phyloP scores from a whole-genome alignment of 2,329 filamentous ascomycete genomes.

The Aschersonia sp. region DNA sequence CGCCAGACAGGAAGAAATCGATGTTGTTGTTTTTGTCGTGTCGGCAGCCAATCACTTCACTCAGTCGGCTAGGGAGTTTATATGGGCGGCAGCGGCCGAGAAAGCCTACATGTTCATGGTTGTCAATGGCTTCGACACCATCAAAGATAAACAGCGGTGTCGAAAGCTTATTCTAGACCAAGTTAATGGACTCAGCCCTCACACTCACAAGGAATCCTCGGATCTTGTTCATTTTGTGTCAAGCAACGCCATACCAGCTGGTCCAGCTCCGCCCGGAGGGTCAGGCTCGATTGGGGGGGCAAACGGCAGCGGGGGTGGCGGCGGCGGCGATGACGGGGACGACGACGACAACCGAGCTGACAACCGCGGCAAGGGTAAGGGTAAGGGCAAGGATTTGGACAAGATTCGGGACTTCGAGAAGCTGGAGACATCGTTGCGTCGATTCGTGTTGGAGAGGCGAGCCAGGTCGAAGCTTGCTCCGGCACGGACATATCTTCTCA shows the following conservation, averaged over 20 bases:
- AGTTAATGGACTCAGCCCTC: slow-evolving; percentile 72
- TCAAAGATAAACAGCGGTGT: slow-evolving; percentile 80
- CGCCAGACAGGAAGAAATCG: slow-evolving; percentile 93
- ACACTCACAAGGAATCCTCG: slow-evolving; percentile 79
- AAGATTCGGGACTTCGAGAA: slow-evolving; percentile 82
- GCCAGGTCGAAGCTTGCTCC: slow-evolving; percentile 91
- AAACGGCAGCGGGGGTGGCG: slow-evolving; percentile 33
- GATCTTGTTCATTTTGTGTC: slow-evolving; percentile 97
- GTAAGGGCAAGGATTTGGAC: slow-evolving; percentile 77
- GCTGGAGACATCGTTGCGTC: slow-evolving; percentile 73
- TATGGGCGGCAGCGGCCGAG: slow-evolving; percentile 85
- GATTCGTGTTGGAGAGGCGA: slow-evolving; percentile 91
- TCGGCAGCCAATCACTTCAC: slow-evolving; percentile 97
- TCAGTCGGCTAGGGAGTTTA: slow-evolving; percentile 93
- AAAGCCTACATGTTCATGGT: slow-evolving; percentile 99
- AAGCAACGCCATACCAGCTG: slow-evolving; percentile 81
- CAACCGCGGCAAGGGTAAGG: slow-evolving; percentile 30
- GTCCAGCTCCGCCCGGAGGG: slow-evolving; percentile 39
- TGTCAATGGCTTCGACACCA: slow-evolving; percentile 92
- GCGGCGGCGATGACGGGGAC: slow-evolving; percentile 34
- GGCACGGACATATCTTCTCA: slow-evolving; percentile 87
- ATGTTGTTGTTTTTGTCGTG: slow-evolving; percentile 96
- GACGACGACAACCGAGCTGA: slow-evolving; percentile 26
- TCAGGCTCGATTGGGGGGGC: slow-evolving; percentile 39
- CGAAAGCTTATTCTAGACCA: slow-evolving; percentile 90